Base-by-base conservation (phyloP, 202 grass and related monocot genomes). In the Saccharum hybrid region DNA sequence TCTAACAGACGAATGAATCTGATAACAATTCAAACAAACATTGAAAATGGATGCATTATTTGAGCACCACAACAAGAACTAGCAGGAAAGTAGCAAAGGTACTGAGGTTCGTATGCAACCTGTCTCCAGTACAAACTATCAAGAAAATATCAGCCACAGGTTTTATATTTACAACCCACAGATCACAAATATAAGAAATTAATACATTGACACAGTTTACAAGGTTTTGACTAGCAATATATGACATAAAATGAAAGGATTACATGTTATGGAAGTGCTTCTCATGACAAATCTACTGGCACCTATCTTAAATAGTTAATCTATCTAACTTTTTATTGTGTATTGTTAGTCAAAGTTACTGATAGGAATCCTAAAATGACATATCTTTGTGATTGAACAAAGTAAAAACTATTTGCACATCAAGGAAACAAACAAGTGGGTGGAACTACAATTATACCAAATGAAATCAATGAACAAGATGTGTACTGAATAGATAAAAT, bases 381-480 rank as follows among this genome's bases (percentile, higher is more conserved):
- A 59, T 61, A 62, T 2, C 9, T 28, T 62, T 1, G 59, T 12
- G 0, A 62, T 28, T 62, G 10, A 28, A 62, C n/a, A 62, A 28
- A 26, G 59, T 61, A 39, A 15, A 42, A 49, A 72, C 7, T 61
- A 88, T 75, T 79, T 74, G 62, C 39, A 69, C 37, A 68, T 68
- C 28, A 79, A 31, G 4, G 1, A 56, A 42, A 68, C 10, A 54
- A 86, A 31, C 10, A 49, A 76, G 31, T 61, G 63, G 26, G 21
- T 13, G 5, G 2, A 68, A 69, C 22, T 69, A 80, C 21, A 8
- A 68, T 12, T 61, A 45, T 62, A 68, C 4, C 11, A 75, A 46
- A 84, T 61, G 46, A 84, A 84, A 76, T 3, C 71, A 61, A 67
- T 21, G 4, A 84, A 52, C 28, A 61, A 40, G 8, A 80, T 67